A percentile compares a stretch with the other conserved stretches of the same genome.
These are phyloP conservation scores for Ettlia oleoabundans DNA, from an alignment of 139 green algal species.

Conservation along the genomic window DNA sequence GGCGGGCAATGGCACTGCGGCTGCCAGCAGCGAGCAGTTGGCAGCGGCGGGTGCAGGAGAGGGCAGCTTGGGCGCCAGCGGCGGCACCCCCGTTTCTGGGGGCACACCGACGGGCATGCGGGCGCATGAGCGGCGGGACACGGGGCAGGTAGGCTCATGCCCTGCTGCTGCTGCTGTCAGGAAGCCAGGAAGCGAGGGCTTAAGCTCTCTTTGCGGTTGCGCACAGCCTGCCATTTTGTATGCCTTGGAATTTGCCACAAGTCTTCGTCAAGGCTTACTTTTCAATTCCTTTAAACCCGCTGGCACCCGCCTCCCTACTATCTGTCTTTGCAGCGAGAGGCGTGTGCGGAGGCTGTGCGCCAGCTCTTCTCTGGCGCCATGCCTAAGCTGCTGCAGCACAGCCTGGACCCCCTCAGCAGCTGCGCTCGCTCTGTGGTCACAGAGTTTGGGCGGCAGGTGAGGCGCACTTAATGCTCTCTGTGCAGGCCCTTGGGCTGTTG, in stretches of 20 bases:
- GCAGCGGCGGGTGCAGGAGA: not conserved
- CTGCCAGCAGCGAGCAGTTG: constrained; percentile 20
- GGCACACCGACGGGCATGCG: constrained; percentile 3
- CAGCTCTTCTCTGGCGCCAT: constrained; percentile 62
- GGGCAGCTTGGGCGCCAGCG: not conserved
- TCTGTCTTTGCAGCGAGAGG: not conserved
- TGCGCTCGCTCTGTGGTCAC: constrained; percentile 53
- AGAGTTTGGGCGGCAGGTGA: constrained; percentile 50
- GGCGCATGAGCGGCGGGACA: not conserved
- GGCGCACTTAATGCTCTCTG: no score
- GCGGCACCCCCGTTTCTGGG: constrained; percentile 3
- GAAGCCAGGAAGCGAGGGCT: not conserved
- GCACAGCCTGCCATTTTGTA: not conserved
- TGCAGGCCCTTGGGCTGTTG: no score
- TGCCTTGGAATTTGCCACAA: not conserved
- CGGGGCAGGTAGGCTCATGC: not conserved
- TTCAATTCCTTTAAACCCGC: not conserved
- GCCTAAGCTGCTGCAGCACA: constrained; percentile 62
- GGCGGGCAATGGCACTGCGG: constrained; percentile 15
- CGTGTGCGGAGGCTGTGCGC: constrained; percentile 45
- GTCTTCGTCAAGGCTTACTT: not conserved
- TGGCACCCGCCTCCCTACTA: not conserved
- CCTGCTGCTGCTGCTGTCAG: not conserved
- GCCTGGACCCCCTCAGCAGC: constrained; percentile 68
- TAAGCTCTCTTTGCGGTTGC: not conserved